Evolutionary conservation across 2,329 filamentous ascomycete genomes (phyloP).

Genomic region (Didymella pinodella): DNA sequence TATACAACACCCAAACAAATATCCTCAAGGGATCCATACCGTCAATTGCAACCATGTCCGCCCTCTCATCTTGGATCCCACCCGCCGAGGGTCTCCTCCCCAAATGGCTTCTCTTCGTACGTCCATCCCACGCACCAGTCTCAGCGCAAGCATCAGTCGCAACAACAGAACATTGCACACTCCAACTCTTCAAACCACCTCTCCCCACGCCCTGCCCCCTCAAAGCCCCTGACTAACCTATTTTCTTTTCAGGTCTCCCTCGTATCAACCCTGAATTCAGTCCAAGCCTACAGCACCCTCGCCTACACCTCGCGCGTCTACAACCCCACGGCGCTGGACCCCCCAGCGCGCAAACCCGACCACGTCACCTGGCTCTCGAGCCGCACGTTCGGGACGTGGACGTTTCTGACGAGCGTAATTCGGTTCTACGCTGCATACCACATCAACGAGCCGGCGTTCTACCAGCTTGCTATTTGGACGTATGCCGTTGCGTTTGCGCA

Average conservation of each 20-base stretch:
- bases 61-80: conserved; percentile 45
- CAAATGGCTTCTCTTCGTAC: conserved; percentile 71
- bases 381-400: conserved; percentile 88
- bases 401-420: conserved; percentile 77
- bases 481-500: conserved; percentile 74
- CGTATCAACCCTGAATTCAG: conserved; percentile 81
- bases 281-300: conserved; percentile 83
- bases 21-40: background rate
- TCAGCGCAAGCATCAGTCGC: too few species aligned
- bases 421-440: conserved; percentile 86
- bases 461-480: conserved; percentile 82
- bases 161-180: conserved; percentile 9
- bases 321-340: conserved; percentile 63
- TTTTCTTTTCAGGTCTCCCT: conserved; percentile 71
- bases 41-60: conserved; percentile 13
- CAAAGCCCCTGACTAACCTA: background rate
- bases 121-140: conserved; percentile 28
- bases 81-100: conserved; percentile 63
- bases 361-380: conserved; percentile 76
- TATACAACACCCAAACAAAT: background rate
- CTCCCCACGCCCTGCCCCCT: background rate
- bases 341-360: conserved; percentile 49
- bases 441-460: conserved; percentile 74
- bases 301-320: conserved; percentile 89
- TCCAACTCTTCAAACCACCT: too few species aligned